These are phyloP conservation scores for Mycena floridula DNA, from an alignment of 768 basidiomycete genomes.

Conservation along the genomic window DNA sequence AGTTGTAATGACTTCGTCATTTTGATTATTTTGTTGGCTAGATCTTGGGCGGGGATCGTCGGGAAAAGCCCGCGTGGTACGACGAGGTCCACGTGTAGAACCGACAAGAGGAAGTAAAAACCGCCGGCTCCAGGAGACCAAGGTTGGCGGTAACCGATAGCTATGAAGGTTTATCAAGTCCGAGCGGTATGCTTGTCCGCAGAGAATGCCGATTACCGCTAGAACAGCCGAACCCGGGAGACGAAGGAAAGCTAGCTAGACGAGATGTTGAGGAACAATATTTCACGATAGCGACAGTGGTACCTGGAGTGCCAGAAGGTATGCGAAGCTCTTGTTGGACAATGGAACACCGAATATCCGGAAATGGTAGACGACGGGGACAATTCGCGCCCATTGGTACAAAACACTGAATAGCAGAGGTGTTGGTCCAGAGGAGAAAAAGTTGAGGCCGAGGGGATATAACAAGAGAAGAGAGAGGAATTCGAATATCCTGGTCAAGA, in stretches of 20 bases:
- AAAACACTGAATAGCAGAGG: slow-evolving; percentile 72
- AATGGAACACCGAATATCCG: slow-evolving; percentile 68
- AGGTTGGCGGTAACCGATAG: slow-evolving; percentile 64
- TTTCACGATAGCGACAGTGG: slow-evolving; percentile 12
- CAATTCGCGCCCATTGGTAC: slow-evolving; percentile 76
- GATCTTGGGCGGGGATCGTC: slow-evolving; percentile 30
- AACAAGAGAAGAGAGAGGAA: slow-evolving; percentile 61
- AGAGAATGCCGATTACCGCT: slow-evolving; percentile 57
- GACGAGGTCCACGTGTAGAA: slow-evolving; percentile 51
- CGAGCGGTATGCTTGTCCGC: slow-evolving; percentile 78
- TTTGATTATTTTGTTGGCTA: slow-evolving; percentile 16
- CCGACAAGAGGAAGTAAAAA: slow-evolving; percentile 67
- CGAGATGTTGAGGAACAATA: not conserved
- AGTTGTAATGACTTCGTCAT: slow-evolving; percentile 63
- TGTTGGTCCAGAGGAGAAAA: slow-evolving; percentile 72
- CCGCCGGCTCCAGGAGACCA: slow-evolving; percentile 49
- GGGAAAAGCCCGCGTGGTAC: slow-evolving; percentile 71
- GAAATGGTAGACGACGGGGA: slow-evolving; percentile 73
- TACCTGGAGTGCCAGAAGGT: slow-evolving; percentile 71
- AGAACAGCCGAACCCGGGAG: slow-evolving; percentile 60
- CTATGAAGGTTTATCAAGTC: slow-evolving; percentile 74
- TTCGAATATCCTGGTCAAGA: slow-evolving; percentile 64
- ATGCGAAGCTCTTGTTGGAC: slow-evolving; percentile 72
- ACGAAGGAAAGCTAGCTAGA: slow-evolving; percentile 63
- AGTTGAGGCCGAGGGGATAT: slow-evolving; percentile 62